Conservation (phyloP, 495 filamentous ascomycete genomes). For the Aspergillus nanangensis region DNA sequence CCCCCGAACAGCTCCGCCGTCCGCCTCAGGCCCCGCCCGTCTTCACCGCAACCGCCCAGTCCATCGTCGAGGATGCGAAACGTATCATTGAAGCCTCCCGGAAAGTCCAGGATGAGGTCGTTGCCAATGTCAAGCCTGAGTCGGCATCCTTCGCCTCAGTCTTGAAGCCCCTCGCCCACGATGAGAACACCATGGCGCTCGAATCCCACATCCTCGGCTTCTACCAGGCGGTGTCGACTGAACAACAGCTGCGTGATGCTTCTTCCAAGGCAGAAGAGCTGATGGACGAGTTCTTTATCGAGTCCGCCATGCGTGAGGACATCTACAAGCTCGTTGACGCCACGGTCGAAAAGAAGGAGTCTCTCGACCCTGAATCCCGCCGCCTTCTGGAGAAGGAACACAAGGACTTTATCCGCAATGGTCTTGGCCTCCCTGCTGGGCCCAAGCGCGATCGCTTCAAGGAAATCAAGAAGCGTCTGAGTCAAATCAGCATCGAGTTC, state of each 20-base stretch:
- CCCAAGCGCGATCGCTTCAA: slow-evolving; percentile 62
- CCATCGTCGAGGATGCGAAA: slow-evolving; percentile 73
- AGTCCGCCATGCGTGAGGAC: slow-evolving; percentile 65
- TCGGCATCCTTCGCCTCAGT: slow-evolving; percentile 64
- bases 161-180: slow-evolving; percentile 57
- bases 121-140: slow-evolving; percentile 58
- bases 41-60: slow-evolving; percentile 78
- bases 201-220: slow-evolving; percentile 63
- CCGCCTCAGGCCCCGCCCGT: slow-evolving; percentile 82
- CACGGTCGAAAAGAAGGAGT: slow-evolving; percentile 52
- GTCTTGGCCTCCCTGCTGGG: slow-evolving; percentile 57
- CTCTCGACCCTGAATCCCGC: slow-evolving; percentile 59
- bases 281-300: slow-evolving; percentile 63
- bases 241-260: slow-evolving; percentile 65
- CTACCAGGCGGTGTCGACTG: slow-evolving; percentile 73
- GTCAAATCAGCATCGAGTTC: slow-evolving; percentile 60
- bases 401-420: slow-evolving; percentile 61
- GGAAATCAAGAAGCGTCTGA: slow-evolving; percentile 68
- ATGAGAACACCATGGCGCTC: slow-evolving; percentile 61
- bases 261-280: slow-evolving; percentile 65
- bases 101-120: slow-evolving; percentile 68
- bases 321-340: slow-evolving; percentile 60
- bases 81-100: slow-evolving; percentile 65
- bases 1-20: slow-evolving; percentile 53
- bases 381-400: slow-evolving; percentile 65